Evolutionary conservation across 345 rosid species (phyloP).

Genomic region (Moricandia moricandioides): DNA sequence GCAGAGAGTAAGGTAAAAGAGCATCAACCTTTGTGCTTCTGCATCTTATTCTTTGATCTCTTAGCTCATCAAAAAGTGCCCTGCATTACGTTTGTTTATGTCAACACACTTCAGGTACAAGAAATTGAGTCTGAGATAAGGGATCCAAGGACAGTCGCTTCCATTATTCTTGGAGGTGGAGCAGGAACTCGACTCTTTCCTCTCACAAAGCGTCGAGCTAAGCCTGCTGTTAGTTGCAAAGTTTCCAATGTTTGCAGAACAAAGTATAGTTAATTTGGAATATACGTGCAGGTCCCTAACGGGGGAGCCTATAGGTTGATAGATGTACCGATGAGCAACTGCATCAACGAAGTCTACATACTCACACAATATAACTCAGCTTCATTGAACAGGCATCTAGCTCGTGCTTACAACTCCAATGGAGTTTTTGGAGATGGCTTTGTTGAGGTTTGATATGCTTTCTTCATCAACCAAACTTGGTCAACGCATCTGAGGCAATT

Average conservation of each 20-base stretch:
- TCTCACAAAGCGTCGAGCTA: slow-evolving; percentile 92
- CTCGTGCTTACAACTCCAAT: slow-evolving; percentile 82
- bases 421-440: slow-evolving; percentile 86
- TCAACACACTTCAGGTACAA: slow-evolving; percentile 49
- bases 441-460: slow-evolving; percentile 57
- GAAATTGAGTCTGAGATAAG: slow-evolving; percentile 65
- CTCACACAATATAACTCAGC: slow-evolving; percentile 72
- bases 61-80: neutral
- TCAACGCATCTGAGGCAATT: neutral
- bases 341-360: slow-evolving; percentile 84
- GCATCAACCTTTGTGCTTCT: neutral
- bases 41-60: slow-evolving; percentile 2
- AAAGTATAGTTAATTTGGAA: neutral
- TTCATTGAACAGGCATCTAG: slow-evolving; percentile 81
- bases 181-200: slow-evolving; percentile 99
- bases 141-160: slow-evolving; percentile 73
- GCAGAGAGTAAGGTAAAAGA: slow-evolving; percentile 51
- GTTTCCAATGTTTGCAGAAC: neutral
- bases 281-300: slow-evolving; percentile 61
- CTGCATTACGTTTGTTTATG: slow-evolving; percentile 6
- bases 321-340: slow-evolving; percentile 89
- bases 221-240: slow-evolving; percentile 67
- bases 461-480: slow-evolving; percentile 14
- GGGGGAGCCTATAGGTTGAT: slow-evolving; percentile 95
- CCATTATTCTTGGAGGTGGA: slow-evolving; percentile 91